A percentile compares a stretch with the other conserved stretches of the same genome.
These are phyloP conservation scores for Streptanthus diversifolius DNA, from an alignment of 345 rosid genomes.

Conservation along the genomic window DNA sequence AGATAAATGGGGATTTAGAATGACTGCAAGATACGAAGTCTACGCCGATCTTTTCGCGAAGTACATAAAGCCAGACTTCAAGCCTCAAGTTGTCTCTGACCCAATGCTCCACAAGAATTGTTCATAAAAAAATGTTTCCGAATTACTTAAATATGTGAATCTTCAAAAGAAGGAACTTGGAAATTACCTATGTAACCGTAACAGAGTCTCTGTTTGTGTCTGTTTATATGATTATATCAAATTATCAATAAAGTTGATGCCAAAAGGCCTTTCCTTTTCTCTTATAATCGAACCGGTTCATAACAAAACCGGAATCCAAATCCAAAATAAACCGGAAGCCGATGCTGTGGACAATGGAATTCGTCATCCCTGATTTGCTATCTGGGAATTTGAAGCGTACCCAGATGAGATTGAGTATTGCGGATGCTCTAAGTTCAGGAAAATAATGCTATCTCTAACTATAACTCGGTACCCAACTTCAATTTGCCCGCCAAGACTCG, in stretches of 20 bases:
- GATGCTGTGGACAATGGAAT: not conserved
- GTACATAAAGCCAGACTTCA: conserved; percentile 68
- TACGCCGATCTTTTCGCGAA: conserved; percentile 55
- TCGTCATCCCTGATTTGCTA: not conserved
- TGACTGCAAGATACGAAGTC: conserved; percentile 79
- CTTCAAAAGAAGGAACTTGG: conserved; percentile 6
- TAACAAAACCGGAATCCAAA: conserved; percentile 3
- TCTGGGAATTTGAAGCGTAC: not conserved
- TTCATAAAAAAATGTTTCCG: conserved; percentile 19
- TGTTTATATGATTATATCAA: no score
- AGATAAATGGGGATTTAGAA: conserved; percentile 93
- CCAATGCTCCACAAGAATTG: conserved; percentile 64
- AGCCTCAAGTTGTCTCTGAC: conserved; percentile 73
- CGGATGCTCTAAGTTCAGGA: not conserved
- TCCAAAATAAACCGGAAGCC: not conserved
- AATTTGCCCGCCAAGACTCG: conserved; percentile 35
- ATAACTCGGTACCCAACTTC: conserved; percentile 25
- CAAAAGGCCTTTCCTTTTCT: not conserved
- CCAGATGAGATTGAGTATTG: conserved; percentile 12
- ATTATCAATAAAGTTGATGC: conserved; percentile 3
- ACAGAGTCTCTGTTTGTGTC: not conserved
- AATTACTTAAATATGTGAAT: not conserved
- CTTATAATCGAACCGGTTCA: conserved; percentile 1
- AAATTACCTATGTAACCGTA: conserved; percentile 6
- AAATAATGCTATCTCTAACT: conserved; percentile 26